Percentiles rank a stretch among this genome's conserved stretches.
These are phyloP conservation scores for Stropharia rugosoannulata DNA, from an alignment of 768 basidiomycete species.

Conservation along the genomic window DNA sequence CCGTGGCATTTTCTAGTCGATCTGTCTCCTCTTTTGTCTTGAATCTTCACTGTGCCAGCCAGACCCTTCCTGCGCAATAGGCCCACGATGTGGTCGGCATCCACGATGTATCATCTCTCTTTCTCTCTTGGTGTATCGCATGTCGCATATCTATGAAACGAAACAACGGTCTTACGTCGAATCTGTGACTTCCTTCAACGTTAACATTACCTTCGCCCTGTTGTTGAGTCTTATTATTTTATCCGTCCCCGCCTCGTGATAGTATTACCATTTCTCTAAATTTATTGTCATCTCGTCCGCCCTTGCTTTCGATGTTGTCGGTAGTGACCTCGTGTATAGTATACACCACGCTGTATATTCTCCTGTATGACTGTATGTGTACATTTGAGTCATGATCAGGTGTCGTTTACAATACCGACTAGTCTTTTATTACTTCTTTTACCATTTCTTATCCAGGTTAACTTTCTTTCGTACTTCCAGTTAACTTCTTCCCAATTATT, in stretches of 20 bases:
- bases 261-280: constrained; percentile 10
- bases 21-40: not conserved
- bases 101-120: constrained; percentile 17
- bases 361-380: constrained; percentile 6
- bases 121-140: constrained; percentile 16
- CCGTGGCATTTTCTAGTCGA: too few relatives aligned
- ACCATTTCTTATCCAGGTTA: not conserved
- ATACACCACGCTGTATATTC: constrained; percentile 6
- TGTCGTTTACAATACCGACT: not conserved
- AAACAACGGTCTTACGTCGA: constrained; percentile 18
- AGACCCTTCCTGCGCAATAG: constrained; percentile 10
- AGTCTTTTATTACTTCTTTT: not conserved
- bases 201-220: constrained; percentile 14
- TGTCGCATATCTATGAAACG: constrained; percentile 18
- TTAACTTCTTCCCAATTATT: not conserved
- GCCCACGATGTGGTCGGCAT: constrained; percentile 12
- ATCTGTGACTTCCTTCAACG: constrained; percentile 13
- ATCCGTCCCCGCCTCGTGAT: constrained; percentile 2
- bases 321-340: constrained; percentile 6
- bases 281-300: constrained; percentile 5
- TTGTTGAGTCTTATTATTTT: constrained; percentile 15
- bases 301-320: constrained; percentile 25
- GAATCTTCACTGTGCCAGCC: constrained; percentile 2
- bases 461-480: not conserved
- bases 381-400: constrained; percentile 5